phyloP scores from a whole-genome alignment of 2,329 filamentous ascomycete genomes.

The Aspergillus sp. region DNA sequence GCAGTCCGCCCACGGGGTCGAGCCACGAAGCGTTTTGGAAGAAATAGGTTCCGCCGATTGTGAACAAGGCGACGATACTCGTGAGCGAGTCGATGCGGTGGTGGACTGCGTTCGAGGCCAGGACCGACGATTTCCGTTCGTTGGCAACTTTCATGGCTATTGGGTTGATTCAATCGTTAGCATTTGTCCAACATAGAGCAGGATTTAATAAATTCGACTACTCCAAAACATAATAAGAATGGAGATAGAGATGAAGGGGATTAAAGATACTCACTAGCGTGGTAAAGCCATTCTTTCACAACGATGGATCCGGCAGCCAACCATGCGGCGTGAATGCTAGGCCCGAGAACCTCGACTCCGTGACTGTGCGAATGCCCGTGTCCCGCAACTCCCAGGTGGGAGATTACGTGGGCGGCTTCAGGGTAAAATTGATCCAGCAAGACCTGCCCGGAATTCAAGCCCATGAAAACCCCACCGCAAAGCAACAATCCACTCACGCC shows the following conservation, averaged over 20 bases:
- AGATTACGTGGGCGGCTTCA: conserved; percentile 57
- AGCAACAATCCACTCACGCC: conserved; percentile 91
- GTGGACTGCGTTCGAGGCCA: conserved; percentile 94
- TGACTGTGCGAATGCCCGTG: conserved; percentile 62
- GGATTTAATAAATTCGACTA: too few relatives aligned
- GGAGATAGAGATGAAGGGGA: too few relatives aligned
- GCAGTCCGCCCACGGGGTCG: conserved; percentile 86
- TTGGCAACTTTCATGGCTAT: conserved; percentile 91
- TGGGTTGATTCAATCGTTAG: conserved; percentile 7
- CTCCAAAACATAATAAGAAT: too few relatives aligned
- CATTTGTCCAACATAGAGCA: neutral
- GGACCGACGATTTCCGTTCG: conserved; percentile 90
- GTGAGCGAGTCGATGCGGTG: conserved; percentile 96
- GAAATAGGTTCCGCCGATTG: conserved; percentile 86
- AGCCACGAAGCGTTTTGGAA: conserved; percentile 85
- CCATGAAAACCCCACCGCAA: conserved; percentile 88
- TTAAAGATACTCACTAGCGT: conserved; percentile 70
- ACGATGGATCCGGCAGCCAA: conserved; percentile 84
- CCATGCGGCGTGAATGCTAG: conserved; percentile 94
- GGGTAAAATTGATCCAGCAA: conserved; percentile 73
- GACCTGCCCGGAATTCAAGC: conserved; percentile 69
- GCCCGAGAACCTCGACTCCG: conserved; percentile 55
- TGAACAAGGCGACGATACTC: conserved; percentile 85
- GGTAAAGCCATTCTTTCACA: conserved; percentile 95
- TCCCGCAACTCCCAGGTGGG: conserved; percentile 41